Base-by-base conservation (phyloP, 805 yeast species). In the Ogataea naganishii region DNA sequence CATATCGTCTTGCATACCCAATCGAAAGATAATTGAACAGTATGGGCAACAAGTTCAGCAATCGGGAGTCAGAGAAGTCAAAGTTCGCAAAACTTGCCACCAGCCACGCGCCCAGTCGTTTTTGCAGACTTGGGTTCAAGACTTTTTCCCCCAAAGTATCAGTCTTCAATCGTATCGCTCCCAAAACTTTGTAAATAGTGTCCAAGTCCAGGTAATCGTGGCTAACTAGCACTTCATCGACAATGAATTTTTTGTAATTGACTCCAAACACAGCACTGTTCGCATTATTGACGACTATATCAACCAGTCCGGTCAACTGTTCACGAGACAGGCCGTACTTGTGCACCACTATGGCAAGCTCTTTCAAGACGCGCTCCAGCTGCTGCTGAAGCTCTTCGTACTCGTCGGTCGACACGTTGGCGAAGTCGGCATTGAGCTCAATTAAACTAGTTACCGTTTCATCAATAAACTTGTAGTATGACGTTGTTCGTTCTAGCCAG, bases 1-100 rank as follows among this genome's bases (percentile, higher is more conserved):
- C 30, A 23, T 37, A 25, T 4, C 24, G 18, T 30, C 56, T 34
- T 5, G 48, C 25, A 32, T 51, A 53, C 3, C 53, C 56, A 16
- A 50, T 43, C 11, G 50, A 41, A 3, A 52, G 38, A 24, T 46
- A 29, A 26, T 45, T 42, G 36, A 44, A 52, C 10, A 51, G 8
- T 11, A 43, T 34, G 5, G 52, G 44, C 10, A 49, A 33, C 3
- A 50, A 12, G 13, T 30, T 28, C 4, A 50, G 29, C 20, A 32
- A 49, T 4, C 31, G 19, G 16, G 38, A 39, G 26, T 40, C 37
- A 14, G 36, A 33, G 5, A 27, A 13, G 14, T 31, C 23, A 29
- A 52, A 46, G 20, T 46, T 44, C 16, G 26, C 31, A 27, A 47
- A 47, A 23, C 46, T 40, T 6, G 27, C 20, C 5, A 40, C 27